Conservation (phyloP, 225 moss, liverwort and hornwort genomes). For the Antitrichia curtipendula region DNA sequence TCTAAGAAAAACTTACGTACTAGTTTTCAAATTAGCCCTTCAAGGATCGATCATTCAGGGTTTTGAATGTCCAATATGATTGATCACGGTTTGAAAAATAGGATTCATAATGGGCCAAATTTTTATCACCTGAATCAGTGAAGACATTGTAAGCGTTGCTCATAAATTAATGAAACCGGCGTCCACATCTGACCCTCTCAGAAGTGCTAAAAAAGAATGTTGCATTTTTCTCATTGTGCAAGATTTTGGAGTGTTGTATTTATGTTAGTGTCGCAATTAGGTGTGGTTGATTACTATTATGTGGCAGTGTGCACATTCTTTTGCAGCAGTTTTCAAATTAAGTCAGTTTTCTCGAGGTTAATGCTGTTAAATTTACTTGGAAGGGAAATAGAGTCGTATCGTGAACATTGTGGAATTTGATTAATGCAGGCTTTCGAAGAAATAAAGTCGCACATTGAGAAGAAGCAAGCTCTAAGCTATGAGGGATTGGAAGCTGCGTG, state of each 20-base stretch:
- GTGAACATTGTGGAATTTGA: neutral
- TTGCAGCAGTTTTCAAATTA: too few relatives aligned
- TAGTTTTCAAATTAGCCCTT: neutral
- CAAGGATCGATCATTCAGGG: neutral
- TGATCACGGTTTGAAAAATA: neutral
- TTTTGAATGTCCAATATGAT: neutral
- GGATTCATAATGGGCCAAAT: neutral
- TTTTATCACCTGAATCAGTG: neutral
- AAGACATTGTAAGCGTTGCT: neutral
- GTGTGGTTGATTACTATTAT: neutral
- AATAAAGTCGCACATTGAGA: conserved; percentile 63
- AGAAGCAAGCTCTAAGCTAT: conserved; percentile 69
- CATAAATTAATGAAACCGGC: neutral
- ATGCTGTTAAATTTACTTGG: neutral
- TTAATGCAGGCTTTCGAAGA: conserved; percentile 56
- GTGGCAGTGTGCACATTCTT: neutral
- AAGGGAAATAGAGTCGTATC: neutral
- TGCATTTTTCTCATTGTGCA: too few relatives aligned
- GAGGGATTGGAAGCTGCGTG: conserved; percentile 77
- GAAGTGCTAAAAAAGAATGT: neutral
- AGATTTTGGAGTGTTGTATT: neutral
- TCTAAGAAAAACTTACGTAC: neutral
- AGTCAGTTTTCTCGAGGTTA: neutral
- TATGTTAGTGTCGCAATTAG: neutral
- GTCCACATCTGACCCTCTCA: neutral